Conservation (phyloP, 1,139 yeast species). For the Ogataea hybrid region DNA sequence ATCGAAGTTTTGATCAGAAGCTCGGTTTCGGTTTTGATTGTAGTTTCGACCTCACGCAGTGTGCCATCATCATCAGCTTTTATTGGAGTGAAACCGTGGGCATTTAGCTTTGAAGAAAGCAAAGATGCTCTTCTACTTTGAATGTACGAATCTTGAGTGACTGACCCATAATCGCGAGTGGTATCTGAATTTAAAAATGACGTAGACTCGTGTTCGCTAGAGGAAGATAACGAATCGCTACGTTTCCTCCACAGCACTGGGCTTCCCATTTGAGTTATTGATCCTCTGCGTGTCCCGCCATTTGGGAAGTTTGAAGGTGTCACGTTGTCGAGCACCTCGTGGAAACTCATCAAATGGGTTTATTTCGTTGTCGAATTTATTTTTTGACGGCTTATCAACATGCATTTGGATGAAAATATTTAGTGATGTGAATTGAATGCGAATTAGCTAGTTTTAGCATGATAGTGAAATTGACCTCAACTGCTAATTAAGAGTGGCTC, state of each 20-base stretch:
- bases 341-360: constrained; percentile 4
- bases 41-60: constrained; percentile 48
- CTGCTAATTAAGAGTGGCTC: too few species aligned
- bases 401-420: constrained; percentile 1
- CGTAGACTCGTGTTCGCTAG: constrained; percentile 10
- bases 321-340: constrained; percentile 9
- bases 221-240: constrained; percentile 10
- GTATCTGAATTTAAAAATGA: constrained; percentile 11
- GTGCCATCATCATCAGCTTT: constrained; percentile 23
- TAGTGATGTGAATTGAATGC: neutral
- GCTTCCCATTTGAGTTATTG: constrained; percentile 10
- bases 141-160: constrained; percentile 21
- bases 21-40: constrained; percentile 39
- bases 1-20: constrained; percentile 47
- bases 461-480: too few species aligned
- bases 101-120: constrained; percentile 17
- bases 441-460: neutral
- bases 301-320: constrained; percentile 13
- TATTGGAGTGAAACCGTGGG: constrained; percentile 19
- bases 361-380: neutral
- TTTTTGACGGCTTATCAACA: constrained; percentile 1
- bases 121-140: constrained; percentile 29
- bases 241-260: constrained; percentile 10
- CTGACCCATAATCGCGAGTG: constrained; percentile 23
- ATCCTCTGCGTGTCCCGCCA: constrained; percentile 20